phyloP scores from a whole-genome alignment of 164 flowering plant genomes.

The Kalanchoe fedtschenkoi region DNA sequence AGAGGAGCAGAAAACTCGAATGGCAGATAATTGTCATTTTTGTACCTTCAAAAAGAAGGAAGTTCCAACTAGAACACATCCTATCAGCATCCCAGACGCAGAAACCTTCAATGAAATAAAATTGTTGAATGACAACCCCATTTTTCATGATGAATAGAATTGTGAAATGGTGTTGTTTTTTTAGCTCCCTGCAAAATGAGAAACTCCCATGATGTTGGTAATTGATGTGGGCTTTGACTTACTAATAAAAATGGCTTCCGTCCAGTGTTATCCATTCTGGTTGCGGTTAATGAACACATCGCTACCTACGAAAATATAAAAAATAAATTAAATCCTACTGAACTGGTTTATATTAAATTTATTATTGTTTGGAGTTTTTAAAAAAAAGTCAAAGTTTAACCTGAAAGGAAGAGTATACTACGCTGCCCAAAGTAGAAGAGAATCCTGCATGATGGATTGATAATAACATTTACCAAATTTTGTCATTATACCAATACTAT shows the following conservation, averaged over 20 bases:
- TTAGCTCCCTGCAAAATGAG: no score
- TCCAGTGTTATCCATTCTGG: constrained; percentile 64
- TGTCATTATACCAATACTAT: no score
- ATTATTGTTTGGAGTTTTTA: background rate
- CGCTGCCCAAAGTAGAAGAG: constrained; percentile 25
- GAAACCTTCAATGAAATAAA: constrained; percentile 40
- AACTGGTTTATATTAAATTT: background rate
- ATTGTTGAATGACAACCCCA: background rate
- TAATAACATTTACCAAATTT: background rate
- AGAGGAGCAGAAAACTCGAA: background rate
- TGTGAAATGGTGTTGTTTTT: background rate
- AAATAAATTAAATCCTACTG: constrained; percentile 4
- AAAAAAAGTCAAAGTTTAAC: no score
- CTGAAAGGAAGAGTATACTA: constrained; percentile 31
- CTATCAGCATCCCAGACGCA: constrained; percentile 8
- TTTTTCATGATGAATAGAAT: background rate
- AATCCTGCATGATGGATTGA: constrained; percentile 22
- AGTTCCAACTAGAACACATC: background rate
- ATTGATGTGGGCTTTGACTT: no score
- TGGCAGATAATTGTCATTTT: background rate
- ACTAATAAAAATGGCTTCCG: constrained; percentile 77
- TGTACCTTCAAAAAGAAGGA: background rate
- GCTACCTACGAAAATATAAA: constrained; percentile 32
- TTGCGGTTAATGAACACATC: constrained; percentile 46
- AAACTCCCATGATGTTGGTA: no score